Evolutionary conservation across 148 eudicot species (phyloP), one percentile per base, ranked within the genome.

Genomic region (Cornus controversa): DNA sequence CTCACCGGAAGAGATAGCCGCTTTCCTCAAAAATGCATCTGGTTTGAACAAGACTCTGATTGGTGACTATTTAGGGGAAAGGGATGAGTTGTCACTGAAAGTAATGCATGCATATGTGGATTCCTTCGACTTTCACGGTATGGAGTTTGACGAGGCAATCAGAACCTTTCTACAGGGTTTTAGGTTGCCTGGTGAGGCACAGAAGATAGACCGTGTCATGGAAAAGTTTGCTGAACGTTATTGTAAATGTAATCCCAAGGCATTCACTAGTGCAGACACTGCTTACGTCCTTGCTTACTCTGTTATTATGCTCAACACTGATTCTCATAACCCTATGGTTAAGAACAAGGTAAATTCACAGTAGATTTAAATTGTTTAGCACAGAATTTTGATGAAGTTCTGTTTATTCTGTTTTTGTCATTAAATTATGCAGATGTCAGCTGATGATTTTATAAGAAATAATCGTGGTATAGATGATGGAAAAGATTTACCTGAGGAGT

Each of bases 381-480:
- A 26, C 20, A 47, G 45, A 77, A 31, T 57, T 54, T 63, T 66
- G n/a, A 71, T 53, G 42, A 69, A 53, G 50, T 85, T 60, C 15
- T 72, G 36, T 31, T 62, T 77, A 13, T 66, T 79, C 54, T 34
- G 27, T 71, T 45, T 66, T 63, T 77, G 47, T 69, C 27, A 31
- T 58, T 9, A 10, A 40, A 57, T 69, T 73, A 36, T 80, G 77
- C 94, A 96, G 99, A 96, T 96, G 99, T 92, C 98, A 72, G 84
- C 90, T 81, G 98, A 94, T 77, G 99, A 86, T 92, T 96, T 96
- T 81, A 89, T 96, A 62, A 86, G 94, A 87, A 96, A 96, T 80
- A 96, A 96, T 72, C 98, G 98, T 64, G 99, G 99, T 50, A 96
- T 96, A 80, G 99, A 96, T 82, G 98, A 96, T 78, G 99, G 99